Evolutionary conservation across 2,329 filamentous ascomycete species (phyloP).

Genomic region (Geosmithia putterillii): DNA sequence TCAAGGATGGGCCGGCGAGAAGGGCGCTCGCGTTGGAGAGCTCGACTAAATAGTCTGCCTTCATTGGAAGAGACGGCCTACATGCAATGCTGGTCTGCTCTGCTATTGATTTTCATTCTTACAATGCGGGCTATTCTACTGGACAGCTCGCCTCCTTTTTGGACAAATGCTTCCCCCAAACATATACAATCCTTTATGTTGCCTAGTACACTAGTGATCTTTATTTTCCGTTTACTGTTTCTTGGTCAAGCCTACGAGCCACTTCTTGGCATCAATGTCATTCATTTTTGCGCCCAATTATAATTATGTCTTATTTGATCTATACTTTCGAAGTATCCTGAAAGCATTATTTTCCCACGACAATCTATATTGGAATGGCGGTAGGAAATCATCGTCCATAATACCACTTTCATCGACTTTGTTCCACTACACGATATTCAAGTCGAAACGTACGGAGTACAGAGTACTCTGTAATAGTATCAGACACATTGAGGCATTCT

Average conservation of each 20-base stretch:
- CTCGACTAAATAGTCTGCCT: conserved; percentile 11
- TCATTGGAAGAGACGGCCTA: background rate
- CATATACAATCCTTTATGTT: too few relatives aligned
- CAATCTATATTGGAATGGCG: too few relatives aligned
- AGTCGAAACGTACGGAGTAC: too few relatives aligned
- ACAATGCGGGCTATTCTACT: background rate
- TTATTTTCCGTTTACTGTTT: background rate
- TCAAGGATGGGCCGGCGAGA: conserved; percentile 57
- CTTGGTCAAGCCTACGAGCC: background rate
- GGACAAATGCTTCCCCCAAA: too few relatives aligned
- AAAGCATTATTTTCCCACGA: too few relatives aligned
- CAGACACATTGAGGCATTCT: too few relatives aligned
- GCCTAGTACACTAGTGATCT: background rate
- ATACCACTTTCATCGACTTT: too few relatives aligned
- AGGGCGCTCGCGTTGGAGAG: conserved; percentile 42
- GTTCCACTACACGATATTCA: too few relatives aligned
- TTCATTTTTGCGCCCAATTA: background rate
- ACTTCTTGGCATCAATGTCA: background rate
- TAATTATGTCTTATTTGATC: background rate
- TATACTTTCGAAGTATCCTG: background rate
- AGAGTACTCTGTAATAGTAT: too few relatives aligned
- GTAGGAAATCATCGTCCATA: too few relatives aligned
- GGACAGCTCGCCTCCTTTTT: background rate
- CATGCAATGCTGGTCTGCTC: too few relatives aligned
- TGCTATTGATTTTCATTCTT: background rate